Evolutionary conservation across 2,329 filamentous ascomycete genomes (phyloP).

Genomic region (Ascochyta fabae): DNA sequence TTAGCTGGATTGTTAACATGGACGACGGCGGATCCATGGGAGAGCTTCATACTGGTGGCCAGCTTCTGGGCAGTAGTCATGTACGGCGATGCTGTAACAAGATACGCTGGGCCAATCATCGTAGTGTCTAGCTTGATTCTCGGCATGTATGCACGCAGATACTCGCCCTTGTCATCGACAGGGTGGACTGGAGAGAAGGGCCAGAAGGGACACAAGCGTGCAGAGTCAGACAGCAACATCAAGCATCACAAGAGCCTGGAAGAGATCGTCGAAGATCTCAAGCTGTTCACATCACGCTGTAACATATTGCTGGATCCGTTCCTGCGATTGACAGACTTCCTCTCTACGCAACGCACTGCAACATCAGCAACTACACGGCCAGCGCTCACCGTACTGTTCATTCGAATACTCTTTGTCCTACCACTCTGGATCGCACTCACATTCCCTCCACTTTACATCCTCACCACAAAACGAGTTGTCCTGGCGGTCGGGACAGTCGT

Average conservation of each 20-base stretch:
- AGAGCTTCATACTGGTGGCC: constrained; percentile 89
- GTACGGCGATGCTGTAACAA: constrained; percentile 84
- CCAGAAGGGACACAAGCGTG: constrained; percentile 60
- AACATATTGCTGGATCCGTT: constrained; percentile 92
- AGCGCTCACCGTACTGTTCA: constrained; percentile 85
- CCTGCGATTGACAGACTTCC: constrained; percentile 86
- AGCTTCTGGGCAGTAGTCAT: constrained; percentile 85
- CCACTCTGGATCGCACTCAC: constrained; percentile 87
- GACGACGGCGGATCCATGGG: constrained; percentile 93
- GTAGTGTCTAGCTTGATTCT: constrained; percentile 80
- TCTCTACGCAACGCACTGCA: constrained; percentile 87
- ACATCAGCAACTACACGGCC: constrained; percentile 91
- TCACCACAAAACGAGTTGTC: constrained; percentile 84
- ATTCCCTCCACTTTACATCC: constrained; percentile 79
- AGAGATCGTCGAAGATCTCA: constrained; percentile 93
- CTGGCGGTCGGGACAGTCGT: constrained; percentile 86
- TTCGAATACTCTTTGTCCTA: constrained; percentile 85
- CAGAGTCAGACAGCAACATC: constrained; percentile 65
- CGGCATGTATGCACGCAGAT: constrained; percentile 91
- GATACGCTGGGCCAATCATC: constrained; percentile 82
- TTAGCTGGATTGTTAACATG: constrained; percentile 86
- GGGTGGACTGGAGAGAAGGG: constrained; percentile 72
- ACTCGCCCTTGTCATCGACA: constrained; percentile 87
- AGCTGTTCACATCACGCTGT: constrained; percentile 87
- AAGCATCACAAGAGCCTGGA: constrained; percentile 93